These are phyloP conservation scores for Lepidium africanum DNA, from an alignment of 345 rosid species.

Conservation along the genomic window DNA sequence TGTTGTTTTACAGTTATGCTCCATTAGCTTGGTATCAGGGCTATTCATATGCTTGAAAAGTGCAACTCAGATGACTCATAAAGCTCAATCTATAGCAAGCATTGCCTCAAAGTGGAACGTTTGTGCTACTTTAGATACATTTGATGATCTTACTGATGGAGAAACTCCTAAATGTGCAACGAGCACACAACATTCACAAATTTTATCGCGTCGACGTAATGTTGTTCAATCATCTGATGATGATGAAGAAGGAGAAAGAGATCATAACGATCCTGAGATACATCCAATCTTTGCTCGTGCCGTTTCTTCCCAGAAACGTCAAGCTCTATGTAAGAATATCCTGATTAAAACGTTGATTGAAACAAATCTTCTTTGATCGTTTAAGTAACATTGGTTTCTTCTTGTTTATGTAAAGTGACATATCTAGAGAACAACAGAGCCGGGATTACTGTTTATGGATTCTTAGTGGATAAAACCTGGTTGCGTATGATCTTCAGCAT, in stretches of 20 bases:
- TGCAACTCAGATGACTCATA: conserved; percentile 74
- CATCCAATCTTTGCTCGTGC: conserved; percentile 57
- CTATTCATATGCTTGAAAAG: conserved; percentile 77
- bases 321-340: conserved; percentile 58
- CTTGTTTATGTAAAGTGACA: conserved; percentile 40
- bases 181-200: neutral
- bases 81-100: conserved; percentile 68
- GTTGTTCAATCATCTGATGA: conserved; percentile 37
- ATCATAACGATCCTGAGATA: conserved; percentile 44
- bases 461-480: conserved; percentile 75
- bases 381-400: neutral
- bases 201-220: conserved; percentile 24
- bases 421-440: conserved; percentile 78
- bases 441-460: conserved; percentile 79
- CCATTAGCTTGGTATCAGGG: conserved; percentile 68
- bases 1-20: conserved; percentile 51
- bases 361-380: neutral
- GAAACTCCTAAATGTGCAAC: conserved; percentile 46
- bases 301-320: conserved; percentile 69
- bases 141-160: conserved; percentile 43
- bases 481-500: conserved; percentile 72
- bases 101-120: conserved; percentile 83
- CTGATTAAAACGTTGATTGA: neutral
- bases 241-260: conserved; percentile 63
- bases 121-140: conserved; percentile 61